Conservation (phyloP, 495 filamentous ascomycete species). For the Amniculicola lignicola region DNA sequence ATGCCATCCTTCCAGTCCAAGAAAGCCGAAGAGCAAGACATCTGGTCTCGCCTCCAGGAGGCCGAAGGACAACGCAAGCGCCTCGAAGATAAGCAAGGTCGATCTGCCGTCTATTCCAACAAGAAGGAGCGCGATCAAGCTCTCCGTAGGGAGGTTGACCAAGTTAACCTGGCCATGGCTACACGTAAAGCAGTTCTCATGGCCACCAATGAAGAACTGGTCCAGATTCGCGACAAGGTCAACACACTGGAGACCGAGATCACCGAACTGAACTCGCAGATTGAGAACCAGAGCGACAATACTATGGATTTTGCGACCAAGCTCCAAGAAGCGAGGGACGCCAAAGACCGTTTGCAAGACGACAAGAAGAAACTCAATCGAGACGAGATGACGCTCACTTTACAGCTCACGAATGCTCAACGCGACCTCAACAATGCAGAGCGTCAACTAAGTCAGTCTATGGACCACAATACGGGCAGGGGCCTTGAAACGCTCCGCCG, state of each 20-base stretch:
- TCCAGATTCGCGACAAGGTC: constrained; percentile 67
- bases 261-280: constrained; percentile 62
- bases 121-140: constrained; percentile 85
- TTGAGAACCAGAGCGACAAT: constrained; percentile 74
- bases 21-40: constrained; percentile 66
- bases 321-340: constrained; percentile 74
- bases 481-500: constrained; percentile 79
- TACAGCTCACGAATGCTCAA: constrained; percentile 68
- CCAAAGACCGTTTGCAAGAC: constrained; percentile 73
- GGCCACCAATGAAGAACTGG: constrained; percentile 83
- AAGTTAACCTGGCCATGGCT: constrained; percentile 69
- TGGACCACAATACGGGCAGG: constrained; percentile 81
- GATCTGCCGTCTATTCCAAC: constrained; percentile 81
- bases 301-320: constrained; percentile 67
- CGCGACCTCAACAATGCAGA: constrained; percentile 74
- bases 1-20: constrained; percentile 70
- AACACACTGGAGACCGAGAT: constrained; percentile 68
- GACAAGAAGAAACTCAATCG: constrained; percentile 87
- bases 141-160: constrained; percentile 74
- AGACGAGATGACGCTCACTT: constrained; percentile 82
- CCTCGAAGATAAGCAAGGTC: constrained; percentile 89
- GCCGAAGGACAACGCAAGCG: constrained; percentile 74
- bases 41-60: constrained; percentile 67
- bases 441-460: constrained; percentile 58
- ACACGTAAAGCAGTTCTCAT: constrained; percentile 77